Conservation (phyloP, 192 early-diverging fungal genomes). For the Coemansia sp. region DNA sequence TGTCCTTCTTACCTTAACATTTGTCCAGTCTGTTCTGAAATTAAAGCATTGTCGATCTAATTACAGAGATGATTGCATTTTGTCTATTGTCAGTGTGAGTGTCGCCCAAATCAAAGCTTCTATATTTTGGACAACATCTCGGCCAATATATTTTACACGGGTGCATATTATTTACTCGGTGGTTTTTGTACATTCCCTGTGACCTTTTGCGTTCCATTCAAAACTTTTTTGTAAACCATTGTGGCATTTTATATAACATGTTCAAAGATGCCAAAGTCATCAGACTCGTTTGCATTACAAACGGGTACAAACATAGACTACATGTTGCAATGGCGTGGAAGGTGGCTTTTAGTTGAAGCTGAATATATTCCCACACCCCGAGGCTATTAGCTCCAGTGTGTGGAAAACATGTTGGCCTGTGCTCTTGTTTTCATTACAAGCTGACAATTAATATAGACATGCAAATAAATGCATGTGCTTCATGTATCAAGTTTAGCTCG, state of each 20-base stretch:
- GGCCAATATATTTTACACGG: not conserved
- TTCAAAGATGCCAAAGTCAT: not conserved
- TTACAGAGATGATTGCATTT: no score
- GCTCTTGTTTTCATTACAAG: not conserved
- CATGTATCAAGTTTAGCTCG: constrained; percentile 1
- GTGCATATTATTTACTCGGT: not conserved
- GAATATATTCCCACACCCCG: not conserved
- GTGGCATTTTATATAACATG: not conserved
- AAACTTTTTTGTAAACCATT: not conserved
- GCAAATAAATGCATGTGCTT: constrained; percentile 9
- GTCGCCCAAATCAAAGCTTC: no score
- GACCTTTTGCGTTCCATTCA: not conserved
- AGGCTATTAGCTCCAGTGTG: not conserved
- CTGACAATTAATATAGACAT: constrained; percentile 7
- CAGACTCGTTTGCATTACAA: not conserved
- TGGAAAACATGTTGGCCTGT: constrained; percentile 6
- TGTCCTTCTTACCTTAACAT: no score
- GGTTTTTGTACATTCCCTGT: not conserved
- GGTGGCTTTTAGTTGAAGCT: not conserved
- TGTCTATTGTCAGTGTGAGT: no score
- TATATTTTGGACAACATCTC: not conserved
- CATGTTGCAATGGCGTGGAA: not conserved
- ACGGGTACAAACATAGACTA: not conserved
- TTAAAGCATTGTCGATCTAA: no score
- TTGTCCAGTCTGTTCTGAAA: no score